Percentiles rank a stretch among this genome's conserved stretches.
phyloP scores from a whole-genome alignment of 1,284 basidiomycete genomes.

The Heterobasidion occidentale region DNA sequence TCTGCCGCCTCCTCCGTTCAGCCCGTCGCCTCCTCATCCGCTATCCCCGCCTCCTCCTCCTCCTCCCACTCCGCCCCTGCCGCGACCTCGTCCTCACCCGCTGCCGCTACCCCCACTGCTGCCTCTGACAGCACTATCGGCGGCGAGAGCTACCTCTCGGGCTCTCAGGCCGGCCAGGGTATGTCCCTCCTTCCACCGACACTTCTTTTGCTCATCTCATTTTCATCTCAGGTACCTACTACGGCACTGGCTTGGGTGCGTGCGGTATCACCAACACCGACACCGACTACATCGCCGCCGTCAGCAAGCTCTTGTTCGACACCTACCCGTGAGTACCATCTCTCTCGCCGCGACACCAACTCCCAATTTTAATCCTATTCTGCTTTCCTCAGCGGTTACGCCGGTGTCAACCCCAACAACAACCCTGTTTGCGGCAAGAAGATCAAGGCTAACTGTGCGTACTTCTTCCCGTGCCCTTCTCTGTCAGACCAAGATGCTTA shows the following conservation, averaged over 20 bases:
- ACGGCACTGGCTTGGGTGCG: conserved; percentile 51
- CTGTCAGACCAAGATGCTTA: conserved; percentile 1
- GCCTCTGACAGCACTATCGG: not conserved
- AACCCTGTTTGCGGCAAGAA: conserved; percentile 26
- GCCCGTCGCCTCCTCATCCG: conserved; percentile 13
- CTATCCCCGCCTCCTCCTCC: conserved; percentile 9
- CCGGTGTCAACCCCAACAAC: conserved; percentile 32
- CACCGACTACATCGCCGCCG: conserved; percentile 51
- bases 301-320: conserved; percentile 53
- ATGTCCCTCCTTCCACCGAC: conserved; percentile 1
- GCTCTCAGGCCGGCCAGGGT: conserved; percentile 47
- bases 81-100: not conserved
- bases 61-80: conserved; percentile 1
- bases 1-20: conserved; percentile 13
- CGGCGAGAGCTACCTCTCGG: conserved; percentile 28
- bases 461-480: not conserved
- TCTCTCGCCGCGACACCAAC: not conserved
- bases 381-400: conserved; percentile 32
- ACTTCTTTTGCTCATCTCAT: not conserved
- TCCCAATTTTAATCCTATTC: not conserved
- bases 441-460: conserved; percentile 19
- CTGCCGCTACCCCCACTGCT: conserved; percentile 6
- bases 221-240: conserved; percentile 2
- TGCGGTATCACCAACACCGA: conserved; percentile 58
- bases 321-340: conserved; percentile 42